Percentiles rank a stretch among this genome's conserved stretches.
Evolutionary conservation across 768 basidiomycete species (phyloP).

Genomic region (Amanita subjunquillea): DNA sequence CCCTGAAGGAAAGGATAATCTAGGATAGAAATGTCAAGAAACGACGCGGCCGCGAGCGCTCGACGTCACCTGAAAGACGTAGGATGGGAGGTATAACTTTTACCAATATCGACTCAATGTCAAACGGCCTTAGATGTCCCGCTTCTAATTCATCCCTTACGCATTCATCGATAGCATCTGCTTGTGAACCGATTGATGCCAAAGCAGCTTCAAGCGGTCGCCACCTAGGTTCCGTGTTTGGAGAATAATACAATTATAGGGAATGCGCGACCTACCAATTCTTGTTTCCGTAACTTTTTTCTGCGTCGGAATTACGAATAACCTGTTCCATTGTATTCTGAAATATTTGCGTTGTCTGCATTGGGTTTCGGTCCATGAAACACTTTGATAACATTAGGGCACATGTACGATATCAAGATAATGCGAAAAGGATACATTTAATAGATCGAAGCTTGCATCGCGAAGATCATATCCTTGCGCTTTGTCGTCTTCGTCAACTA

Average conservation of each 20-base stretch:
- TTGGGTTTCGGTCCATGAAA: constrained; percentile 45
- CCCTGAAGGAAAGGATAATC: constrained; percentile 92
- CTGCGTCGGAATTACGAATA: constrained; percentile 45
- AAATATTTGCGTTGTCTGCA: constrained; percentile 40
- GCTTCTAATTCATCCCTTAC: constrained; percentile 68
- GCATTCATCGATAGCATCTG: constrained; percentile 66
- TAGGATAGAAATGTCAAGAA: constrained; percentile 17
- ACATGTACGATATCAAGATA: not conserved
- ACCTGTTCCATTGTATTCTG: constrained; percentile 43
- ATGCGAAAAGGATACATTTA: constrained; percentile 42
- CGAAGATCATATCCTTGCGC: constrained; percentile 73
- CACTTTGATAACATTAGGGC: constrained; percentile 23
- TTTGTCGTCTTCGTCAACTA: constrained; percentile 93
- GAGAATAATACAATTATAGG: not conserved
- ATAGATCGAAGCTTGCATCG: constrained; percentile 75
- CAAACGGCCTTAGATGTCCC: constrained; percentile 55
- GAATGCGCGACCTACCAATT: constrained; percentile 45
- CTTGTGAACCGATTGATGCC: constrained; percentile 71
- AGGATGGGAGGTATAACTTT: constrained; percentile 75
- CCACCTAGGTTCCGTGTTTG: constrained; percentile 53
- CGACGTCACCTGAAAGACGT: constrained; percentile 47
- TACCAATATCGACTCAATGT: constrained; percentile 67
- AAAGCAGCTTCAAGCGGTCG: constrained; percentile 80
- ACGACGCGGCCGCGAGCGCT: not conserved
- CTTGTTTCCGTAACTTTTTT: constrained; percentile 39